A percentile compares a stretch with the other conserved stretches of the same genome.
phyloP scores from a whole-genome alignment of 371 early-diverging fungal species.

The Mortierella sp. region DNA sequence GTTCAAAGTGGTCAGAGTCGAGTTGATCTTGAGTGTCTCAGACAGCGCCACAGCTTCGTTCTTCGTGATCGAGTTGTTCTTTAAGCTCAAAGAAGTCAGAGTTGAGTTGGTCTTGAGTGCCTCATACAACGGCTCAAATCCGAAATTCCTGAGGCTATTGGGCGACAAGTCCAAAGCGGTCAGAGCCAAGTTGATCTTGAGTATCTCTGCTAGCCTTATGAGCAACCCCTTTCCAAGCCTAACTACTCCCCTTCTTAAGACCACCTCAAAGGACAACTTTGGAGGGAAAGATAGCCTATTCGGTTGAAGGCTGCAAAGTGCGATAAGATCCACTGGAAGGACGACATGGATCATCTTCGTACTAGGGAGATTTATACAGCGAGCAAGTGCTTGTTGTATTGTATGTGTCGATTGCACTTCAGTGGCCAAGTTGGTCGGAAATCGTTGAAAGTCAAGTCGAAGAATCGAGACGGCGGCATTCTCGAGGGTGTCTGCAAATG shows the following conservation, averaged over 20 bases:
- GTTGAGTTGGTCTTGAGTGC: neutral
- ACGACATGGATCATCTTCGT: constrained; percentile 19
- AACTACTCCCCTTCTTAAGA: neutral
- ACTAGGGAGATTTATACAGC: neutral
- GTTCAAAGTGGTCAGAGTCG: no score
- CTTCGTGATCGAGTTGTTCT: no score
- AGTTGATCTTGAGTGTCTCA: no score
- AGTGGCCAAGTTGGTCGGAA: neutral
- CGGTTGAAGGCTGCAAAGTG: constrained; percentile 2
- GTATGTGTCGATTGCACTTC: constrained; percentile 2
- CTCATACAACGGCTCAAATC: neutral
- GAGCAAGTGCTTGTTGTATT: neutral
- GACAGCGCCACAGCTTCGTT: no score
- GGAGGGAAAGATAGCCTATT: constrained; percentile 8
- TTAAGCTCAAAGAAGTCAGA: no score
- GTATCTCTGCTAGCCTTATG: neutral
- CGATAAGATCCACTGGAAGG: constrained; percentile 4
- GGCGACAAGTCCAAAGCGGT: neutral
- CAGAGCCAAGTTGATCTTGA: neutral
- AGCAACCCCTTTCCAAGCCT: neutral
- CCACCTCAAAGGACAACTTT: constrained; percentile 8
- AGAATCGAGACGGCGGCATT: constrained; percentile 14
- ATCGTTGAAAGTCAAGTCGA: constrained; percentile 11
- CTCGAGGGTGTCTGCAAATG: constrained; percentile 9
- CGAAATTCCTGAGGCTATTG: no score